These are phyloP conservation scores for Thuidium tamariscinum DNA, from an alignment of 225 moss, liverwort and hornwort genomes.

Conservation along the genomic window DNA sequence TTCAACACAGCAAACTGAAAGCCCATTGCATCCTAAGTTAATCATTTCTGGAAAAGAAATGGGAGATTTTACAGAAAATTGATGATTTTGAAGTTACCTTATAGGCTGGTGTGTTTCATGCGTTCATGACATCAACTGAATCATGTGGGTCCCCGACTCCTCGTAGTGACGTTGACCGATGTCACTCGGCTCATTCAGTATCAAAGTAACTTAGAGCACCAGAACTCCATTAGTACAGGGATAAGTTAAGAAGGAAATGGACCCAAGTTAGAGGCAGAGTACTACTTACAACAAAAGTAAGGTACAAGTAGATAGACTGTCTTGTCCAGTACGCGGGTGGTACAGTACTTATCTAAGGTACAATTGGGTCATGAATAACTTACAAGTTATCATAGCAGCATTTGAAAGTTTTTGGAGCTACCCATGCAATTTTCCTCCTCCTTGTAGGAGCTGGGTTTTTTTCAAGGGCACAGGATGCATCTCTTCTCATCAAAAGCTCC, in stretches of 20 bases:
- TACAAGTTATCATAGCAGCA: not conserved
- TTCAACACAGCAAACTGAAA: not conserved
- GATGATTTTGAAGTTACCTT: not conserved
- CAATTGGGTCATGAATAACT: not conserved
- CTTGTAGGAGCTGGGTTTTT: not conserved
- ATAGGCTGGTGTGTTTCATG: not conserved
- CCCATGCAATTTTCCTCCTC: not conserved
- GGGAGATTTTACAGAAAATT: too few relatives aligned
- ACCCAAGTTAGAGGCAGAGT: not conserved
- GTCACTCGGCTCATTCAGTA: not conserved
- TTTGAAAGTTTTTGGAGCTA: not conserved
- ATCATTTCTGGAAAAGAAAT: not conserved
- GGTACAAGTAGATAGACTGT: not conserved
- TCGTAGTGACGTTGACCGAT: not conserved
- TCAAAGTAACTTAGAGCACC: not conserved
- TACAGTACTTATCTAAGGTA: not conserved
- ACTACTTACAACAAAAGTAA: not conserved
- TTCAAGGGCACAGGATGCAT: not conserved
- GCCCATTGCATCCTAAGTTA: not conserved
- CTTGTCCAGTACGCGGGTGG: not conserved
- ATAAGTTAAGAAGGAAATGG: not conserved
- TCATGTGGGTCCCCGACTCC: not conserved
- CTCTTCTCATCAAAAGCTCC: not conserved
- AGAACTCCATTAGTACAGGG: not conserved
- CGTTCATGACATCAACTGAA: not conserved